Conservation (phyloP, 108 stramenopile species). For the Cylindrotheca closterium region DNA sequence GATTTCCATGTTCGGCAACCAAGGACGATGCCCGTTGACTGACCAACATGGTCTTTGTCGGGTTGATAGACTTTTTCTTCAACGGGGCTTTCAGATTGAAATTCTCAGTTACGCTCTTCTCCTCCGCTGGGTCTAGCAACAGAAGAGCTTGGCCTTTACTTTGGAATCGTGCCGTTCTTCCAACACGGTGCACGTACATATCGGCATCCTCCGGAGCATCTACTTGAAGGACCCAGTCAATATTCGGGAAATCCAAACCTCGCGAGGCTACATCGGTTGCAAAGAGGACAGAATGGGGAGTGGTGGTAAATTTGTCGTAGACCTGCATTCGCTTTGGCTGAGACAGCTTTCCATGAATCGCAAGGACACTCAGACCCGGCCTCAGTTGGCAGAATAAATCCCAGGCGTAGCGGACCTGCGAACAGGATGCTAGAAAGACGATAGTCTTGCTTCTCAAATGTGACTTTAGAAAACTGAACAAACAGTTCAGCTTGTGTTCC, state of each 20-base stretch:
- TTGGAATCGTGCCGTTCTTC: constrained; percentile 92
- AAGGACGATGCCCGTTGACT: constrained; percentile 83
- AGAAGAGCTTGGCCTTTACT: constrained; percentile 87
- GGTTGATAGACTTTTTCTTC: constrained; percentile 88
- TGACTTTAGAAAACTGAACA: constrained; percentile 95
- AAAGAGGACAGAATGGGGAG: constrained; percentile 91
- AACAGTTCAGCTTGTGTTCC: constrained; percentile 92
- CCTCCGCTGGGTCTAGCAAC: constrained; percentile 87
- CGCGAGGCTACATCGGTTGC: constrained; percentile 97
- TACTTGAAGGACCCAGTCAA: constrained; percentile 98
- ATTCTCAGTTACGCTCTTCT: constrained; percentile 32
- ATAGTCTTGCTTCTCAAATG: constrained; percentile 95
- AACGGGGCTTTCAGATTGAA: constrained; percentile 76
- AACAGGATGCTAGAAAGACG: constrained; percentile 95
- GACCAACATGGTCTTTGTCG: constrained; percentile 89
- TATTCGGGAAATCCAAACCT: constrained; percentile 95
- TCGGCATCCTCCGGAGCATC: constrained; percentile 97
- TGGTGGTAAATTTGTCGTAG: constrained; percentile 92
- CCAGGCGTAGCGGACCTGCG: constrained; percentile 95
- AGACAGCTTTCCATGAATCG: constrained; percentile 98
- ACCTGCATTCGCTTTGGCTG: constrained; percentile 93
- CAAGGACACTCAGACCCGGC: constrained; percentile 95
- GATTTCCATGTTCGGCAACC: constrained; percentile 74
- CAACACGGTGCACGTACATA: constrained; percentile 93
- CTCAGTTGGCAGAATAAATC: constrained; percentile 91